A percentile compares a stretch with the other conserved stretches of the same genome.
Evolutionary conservation across 495 filamentous ascomycete genomes (phyloP).

Genomic region (Rhypophila decipiens): DNA sequence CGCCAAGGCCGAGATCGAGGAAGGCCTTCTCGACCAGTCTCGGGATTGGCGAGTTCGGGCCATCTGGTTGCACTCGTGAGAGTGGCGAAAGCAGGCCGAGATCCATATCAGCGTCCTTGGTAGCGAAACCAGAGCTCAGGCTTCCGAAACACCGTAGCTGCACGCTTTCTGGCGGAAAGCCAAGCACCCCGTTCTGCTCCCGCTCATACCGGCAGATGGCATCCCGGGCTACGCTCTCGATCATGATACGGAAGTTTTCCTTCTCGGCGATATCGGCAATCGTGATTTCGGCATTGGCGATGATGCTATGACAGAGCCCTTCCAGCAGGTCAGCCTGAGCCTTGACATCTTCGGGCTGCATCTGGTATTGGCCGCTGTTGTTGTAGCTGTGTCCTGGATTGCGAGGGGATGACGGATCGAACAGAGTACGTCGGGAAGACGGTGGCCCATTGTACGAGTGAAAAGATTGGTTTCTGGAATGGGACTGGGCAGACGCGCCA

Average conservation of each 20-base stretch:
- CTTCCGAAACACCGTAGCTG: slow-evolving; percentile 66
- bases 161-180: slow-evolving; percentile 46
- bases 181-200: slow-evolving; percentile 17
- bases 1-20: slow-evolving; percentile 62
- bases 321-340: slow-evolving; percentile 43
- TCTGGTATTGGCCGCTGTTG: slow-evolving; percentile 9
- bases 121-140: slow-evolving; percentile 66
- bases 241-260: slow-evolving; percentile 49
- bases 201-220: slow-evolving; percentile 46
- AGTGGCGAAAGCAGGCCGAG: slow-evolving; percentile 57
- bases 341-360: slow-evolving; percentile 29
- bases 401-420: slow-evolving; percentile 11
- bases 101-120: slow-evolving; percentile 69
- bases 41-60: slow-evolving; percentile 50
- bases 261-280: slow-evolving; percentile 52
- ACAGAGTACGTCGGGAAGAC: slow-evolving; percentile 4
- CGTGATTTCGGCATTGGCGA: slow-evolving; percentile 42
- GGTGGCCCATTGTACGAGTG: slow-evolving; percentile 22
- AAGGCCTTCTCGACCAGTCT: slow-evolving; percentile 61
- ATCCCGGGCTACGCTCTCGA: slow-evolving; percentile 52
- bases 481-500: slow-evolving; percentile 4
- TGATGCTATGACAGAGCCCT: slow-evolving; percentile 30
- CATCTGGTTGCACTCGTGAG: slow-evolving; percentile 42
- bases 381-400: slow-evolving; percentile 10
- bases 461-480: slow-evolving; percentile 23